These are phyloP conservation scores for Neotropicomus parvogracilis DNA, from an alignment of 1,284 basidiomycete genomes.

Conservation along the genomic window DNA sequence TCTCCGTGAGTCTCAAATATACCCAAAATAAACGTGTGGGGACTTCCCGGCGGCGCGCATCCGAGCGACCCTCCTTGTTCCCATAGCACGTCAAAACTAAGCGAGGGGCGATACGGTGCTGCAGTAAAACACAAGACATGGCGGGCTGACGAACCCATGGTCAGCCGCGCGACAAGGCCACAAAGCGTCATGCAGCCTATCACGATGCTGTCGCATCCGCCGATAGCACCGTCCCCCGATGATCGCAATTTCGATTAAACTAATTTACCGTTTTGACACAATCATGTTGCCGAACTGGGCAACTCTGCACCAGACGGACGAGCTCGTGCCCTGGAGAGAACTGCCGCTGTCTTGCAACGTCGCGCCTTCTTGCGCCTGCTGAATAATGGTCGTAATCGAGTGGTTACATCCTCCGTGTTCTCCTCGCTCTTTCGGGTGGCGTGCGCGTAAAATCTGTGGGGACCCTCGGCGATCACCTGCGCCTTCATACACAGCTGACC, in stretches of 20 bases:
- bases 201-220: slow-evolving; percentile 6
- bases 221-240: background rate
- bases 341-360: background rate
- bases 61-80: slow-evolving; percentile 2
- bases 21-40: background rate
- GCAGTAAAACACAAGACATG: background rate
- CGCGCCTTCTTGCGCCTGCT: background rate
- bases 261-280: slow-evolving; percentile 8
- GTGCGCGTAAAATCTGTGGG: background rate
- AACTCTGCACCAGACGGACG: slow-evolving; percentile 12
- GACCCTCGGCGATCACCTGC: background rate
- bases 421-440: background rate
- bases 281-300: slow-evolving; percentile 5
- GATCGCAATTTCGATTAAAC: slow-evolving; percentile 4
- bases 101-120: slow-evolving; percentile 8
- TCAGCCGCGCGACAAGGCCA: background rate
- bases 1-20: background rate
- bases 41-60: slow-evolving; percentile 7
- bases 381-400: background rate
- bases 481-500: slow-evolving; percentile 3
- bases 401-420: background rate
- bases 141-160: background rate
- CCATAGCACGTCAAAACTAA: slow-evolving; percentile 11
- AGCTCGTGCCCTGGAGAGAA: background rate
- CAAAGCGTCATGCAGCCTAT: background rate